These are phyloP conservation scores for Fonsecaea erecta DNA, from an alignment of 2,329 filamentous ascomycete genomes.

Conservation along the genomic window DNA sequence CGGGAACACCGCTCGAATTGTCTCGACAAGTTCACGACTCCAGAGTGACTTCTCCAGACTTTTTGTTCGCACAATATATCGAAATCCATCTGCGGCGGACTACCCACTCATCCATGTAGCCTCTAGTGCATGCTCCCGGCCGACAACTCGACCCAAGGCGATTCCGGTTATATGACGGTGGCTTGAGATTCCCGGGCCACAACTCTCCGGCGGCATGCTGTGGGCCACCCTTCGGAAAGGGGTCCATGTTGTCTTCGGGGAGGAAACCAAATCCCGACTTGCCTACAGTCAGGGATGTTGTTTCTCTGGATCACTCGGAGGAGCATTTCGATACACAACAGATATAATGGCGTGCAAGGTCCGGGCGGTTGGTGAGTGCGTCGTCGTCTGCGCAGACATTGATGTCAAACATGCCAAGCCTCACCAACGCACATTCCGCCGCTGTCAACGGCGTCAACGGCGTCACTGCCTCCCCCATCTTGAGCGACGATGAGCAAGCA, in stretches of 20 bases:
- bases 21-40: not conserved
- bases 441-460: conserved; percentile 7
- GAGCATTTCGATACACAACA: not conserved
- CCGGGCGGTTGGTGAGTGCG: not conserved
- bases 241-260: not conserved
- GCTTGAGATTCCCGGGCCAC: conserved; percentile 10
- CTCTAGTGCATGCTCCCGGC: conserved; percentile 6
- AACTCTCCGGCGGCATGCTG: conserved; percentile 6
- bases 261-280: no score
- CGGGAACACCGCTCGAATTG: not conserved
- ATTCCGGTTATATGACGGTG: conserved; percentile 7
- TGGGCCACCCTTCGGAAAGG: not conserved
- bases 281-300: no score
- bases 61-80: conserved; percentile 8
- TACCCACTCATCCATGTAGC: conserved; percentile 4
- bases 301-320: not conserved
- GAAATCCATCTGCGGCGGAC: not conserved
- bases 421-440: conserved; percentile 2
- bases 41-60: not conserved
- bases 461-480: conserved; percentile 1
- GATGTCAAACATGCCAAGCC: conserved; percentile 16
- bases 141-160: not conserved
- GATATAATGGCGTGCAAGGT: conserved; percentile 18
- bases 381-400: not conserved
- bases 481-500: conserved; percentile 18